phyloP scores from a whole-genome alignment of 805 yeast species.

The Schwanniomyces yamadae region DNA sequence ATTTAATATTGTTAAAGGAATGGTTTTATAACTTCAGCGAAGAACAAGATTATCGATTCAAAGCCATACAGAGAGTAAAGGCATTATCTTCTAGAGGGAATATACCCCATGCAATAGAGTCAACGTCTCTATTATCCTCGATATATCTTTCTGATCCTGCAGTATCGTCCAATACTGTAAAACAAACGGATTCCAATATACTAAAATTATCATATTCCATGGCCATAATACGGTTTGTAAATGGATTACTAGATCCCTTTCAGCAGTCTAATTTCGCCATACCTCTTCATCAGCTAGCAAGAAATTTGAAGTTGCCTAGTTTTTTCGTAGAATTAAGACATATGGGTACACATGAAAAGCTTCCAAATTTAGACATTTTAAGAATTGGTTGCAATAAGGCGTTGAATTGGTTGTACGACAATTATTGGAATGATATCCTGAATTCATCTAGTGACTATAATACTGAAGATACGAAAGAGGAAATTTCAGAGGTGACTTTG shows the following conservation, averaged over 20 bases:
- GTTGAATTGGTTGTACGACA: constrained; percentile 66
- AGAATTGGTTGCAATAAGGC: constrained; percentile 61
- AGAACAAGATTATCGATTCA: constrained; percentile 26
- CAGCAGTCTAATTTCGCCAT: constrained; percentile 79
- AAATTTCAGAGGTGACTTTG: constrained; percentile 8
- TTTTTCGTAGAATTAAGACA: constrained; percentile 89
- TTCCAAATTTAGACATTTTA: constrained; percentile 72
- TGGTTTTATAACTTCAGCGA: constrained; percentile 50
- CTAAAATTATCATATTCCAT: constrained; percentile 61
- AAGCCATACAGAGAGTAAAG: constrained; percentile 53
- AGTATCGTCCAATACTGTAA: constrained; percentile 5
- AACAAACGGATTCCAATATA: constrained; percentile 27
- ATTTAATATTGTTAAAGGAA: constrained; percentile 43
- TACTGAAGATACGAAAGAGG: constrained; percentile 18
- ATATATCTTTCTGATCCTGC: constrained; percentile 43
- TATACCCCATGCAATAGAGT: constrained; percentile 70
- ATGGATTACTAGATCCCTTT: constrained; percentile 83
- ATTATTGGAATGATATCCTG: constrained; percentile 64
- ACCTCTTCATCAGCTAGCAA: constrained; percentile 76
- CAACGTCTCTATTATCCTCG: constrained; percentile 60
- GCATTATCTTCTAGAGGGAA: constrained; percentile 59
- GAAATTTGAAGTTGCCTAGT: constrained; percentile 64
- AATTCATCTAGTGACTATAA: constrained; percentile 12
- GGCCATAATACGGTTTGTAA: constrained; percentile 82
- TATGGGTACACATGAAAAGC: constrained; percentile 82